Base-by-base conservation (phyloP, 176 grass and related monocot genomes). In the Ensete ventricosum region DNA sequence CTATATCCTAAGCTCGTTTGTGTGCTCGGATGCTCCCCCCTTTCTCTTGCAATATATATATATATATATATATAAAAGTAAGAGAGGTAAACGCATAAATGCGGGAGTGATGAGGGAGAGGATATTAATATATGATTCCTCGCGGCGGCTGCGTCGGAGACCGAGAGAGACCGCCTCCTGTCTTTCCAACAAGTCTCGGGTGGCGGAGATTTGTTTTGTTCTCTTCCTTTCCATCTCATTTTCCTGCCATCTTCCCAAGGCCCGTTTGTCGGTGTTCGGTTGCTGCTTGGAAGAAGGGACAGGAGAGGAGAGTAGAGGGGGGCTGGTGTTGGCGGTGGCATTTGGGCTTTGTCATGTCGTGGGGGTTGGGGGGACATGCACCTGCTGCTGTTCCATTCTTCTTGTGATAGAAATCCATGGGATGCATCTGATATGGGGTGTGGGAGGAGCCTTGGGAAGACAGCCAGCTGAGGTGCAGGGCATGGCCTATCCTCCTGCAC, bases 341-440 rank as follows among this genome's bases (percentile, higher is more conserved):
- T 65, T 65, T 65, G 24, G 24, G 63, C 63, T 10, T 65, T 65
- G 22, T 12, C 63, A 65, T 65, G 22, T 12, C 63, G 26, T 65
- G 63, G 24, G 10, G 24, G 24, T 25, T 65, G 23, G 63, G 63
- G 63, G 23, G 22, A 65, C 63, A 65, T 1, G 63, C 22, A 65
- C 10, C 63, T 65, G 63, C 63, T 25, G 63, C 63, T 12, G 21
- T 10, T 13, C 7, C 63, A 65, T 65, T 65, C 9, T 26, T 25
- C 63, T 65, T 65, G 63, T 65, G 63, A 13, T 65, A 65, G 63
- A 9, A 29, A 65, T 65, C 12, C 26, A 65, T 65, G 63, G 63
- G 63, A 65, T 27, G 63, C 63, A 65, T 9, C 10, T 65, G 63
- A 65, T 65, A 27, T 25, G 63, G 63, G 7, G 9, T 25, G 63